Evolutionary conservation across 306 rosid species (phyloP).

Genomic region (Spatholobus suberectus): DNA sequence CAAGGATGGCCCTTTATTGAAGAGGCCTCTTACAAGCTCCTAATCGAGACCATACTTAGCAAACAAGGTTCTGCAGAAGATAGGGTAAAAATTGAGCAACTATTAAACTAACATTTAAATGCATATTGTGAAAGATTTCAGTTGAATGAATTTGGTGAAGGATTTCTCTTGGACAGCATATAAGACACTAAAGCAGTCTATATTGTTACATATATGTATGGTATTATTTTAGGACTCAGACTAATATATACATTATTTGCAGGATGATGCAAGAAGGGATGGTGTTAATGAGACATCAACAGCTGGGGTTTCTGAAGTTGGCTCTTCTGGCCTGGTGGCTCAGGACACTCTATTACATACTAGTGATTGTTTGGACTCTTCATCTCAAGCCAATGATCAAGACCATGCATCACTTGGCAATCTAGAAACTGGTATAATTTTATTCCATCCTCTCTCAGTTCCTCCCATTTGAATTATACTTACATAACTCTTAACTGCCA

Average conservation of each 20-base stretch:
- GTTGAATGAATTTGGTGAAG: not conserved
- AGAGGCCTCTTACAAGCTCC: constrained; percentile 49
- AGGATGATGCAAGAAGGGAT: constrained; percentile 30
- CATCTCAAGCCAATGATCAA: constrained; percentile 41
- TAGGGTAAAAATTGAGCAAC: constrained; percentile 31
- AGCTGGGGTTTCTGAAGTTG: constrained; percentile 43
- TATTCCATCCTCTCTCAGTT: not conserved
- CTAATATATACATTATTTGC: constrained; percentile 19
- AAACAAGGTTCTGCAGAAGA: constrained; percentile 35
- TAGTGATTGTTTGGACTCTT: constrained; percentile 19
- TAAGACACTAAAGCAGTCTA: not conserved
- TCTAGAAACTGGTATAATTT: constrained; percentile 36
- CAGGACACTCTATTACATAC: not conserved
- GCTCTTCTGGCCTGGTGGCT: constrained; percentile 28
- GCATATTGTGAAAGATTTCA: not conserved
- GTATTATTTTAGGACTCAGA: not conserved
- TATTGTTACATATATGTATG: not conserved
- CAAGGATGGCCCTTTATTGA: constrained; percentile 59
- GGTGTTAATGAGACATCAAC: constrained; percentile 39
- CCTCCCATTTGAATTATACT: not conserved
- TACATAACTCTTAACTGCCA: not conserved
- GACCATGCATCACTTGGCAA: constrained; percentile 23
- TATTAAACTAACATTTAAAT: too few species aligned
- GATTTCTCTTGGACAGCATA: not conserved
- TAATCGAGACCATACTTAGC: constrained; percentile 49